Percentiles rank a stretch among this genome's conserved stretches.
Evolutionary conservation across 2,329 filamentous ascomycete species (phyloP).

Genomic region (Cucurbitaria berberidis): DNA sequence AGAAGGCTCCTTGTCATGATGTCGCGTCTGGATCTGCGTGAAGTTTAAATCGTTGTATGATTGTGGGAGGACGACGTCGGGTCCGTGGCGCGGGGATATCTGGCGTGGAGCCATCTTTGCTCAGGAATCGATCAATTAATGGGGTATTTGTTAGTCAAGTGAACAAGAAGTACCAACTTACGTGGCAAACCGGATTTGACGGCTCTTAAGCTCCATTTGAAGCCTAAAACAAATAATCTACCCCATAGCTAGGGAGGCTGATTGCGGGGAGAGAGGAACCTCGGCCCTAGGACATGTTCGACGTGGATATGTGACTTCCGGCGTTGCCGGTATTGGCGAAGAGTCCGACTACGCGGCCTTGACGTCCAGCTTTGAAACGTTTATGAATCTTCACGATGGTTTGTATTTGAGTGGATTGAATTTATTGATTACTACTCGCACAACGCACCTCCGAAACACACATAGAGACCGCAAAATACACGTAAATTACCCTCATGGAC

Average conservation of each 20-base stretch:
- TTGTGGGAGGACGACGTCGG: slow-evolving; percentile 37
- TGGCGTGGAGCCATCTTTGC: slow-evolving; percentile 16
- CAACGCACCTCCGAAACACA: neutral
- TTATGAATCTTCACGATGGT: too few species aligned
- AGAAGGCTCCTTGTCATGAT: slow-evolving; percentile 54
- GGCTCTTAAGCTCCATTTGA: slow-evolving; percentile 1
- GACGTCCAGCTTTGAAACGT: too few species aligned
- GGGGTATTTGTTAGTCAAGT: neutral
- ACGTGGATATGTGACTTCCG: slow-evolving; percentile 2
- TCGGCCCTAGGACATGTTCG: slow-evolving; percentile 1
- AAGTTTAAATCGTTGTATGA: slow-evolving; percentile 51
- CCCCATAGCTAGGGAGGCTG: slow-evolving; percentile 1
- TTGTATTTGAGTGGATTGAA: neutral
- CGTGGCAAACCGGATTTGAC: neutral
- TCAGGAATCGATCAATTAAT: neutral
- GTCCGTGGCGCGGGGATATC: slow-evolving; percentile 25
- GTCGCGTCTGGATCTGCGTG: slow-evolving; percentile 51
- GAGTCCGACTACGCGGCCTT: neutral
- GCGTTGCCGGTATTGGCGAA: slow-evolving; percentile 2
- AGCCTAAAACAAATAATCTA: slow-evolving; percentile 5
- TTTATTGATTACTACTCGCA: neutral
- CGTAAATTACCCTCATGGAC: neutral
- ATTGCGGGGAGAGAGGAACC: slow-evolving; percentile 11
- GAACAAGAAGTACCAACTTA: neutral
- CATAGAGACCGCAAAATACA: neutral